Evolutionary conservation across 208 protist species (phyloP), one percentile per base, ranked within the genome.

Genomic region (Leishmania martiniquensis): DNA sequence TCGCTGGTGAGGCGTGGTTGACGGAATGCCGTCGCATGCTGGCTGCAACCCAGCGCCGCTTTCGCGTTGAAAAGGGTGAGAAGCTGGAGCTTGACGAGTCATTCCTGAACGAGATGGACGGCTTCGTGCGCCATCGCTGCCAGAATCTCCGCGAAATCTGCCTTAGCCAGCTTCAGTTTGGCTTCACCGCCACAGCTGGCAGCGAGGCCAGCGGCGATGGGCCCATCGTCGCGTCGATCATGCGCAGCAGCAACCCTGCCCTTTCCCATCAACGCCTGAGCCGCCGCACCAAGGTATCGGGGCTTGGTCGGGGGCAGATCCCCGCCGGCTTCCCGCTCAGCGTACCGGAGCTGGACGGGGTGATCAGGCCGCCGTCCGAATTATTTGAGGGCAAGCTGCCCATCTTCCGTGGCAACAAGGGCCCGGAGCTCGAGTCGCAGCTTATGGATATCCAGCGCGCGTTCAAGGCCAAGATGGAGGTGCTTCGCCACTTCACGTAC

Each of bases 31-130:
- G 89, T 25, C 87, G 90, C 74, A 97, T 97, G 93, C 85, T 98
- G 63, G 81, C 72, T 37, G 96, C 94, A 22, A 98, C 94, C 39
- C 80, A 81, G 22, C 87, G 89, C 42, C 88, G 92, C 59, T 97
- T 97, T 68, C 85, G 88, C 34, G 37, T 89, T 44, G 95, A 98
- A 85, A 92, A 87, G 59, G 89, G 92, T 37, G 92, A 97, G 83
- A 94, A 98, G 77, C 86, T 99, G 32, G 97, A 99, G 66, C 81
- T 98, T 42, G 95, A 97, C 76, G 97, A 98, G 54, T 93, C 87
- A 17, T 98, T 99, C 70, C 92, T 99, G 67, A 98, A 98, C 76
- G 98, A 99, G 81, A 99, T 99, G 84, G 97, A 99, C 76, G 98
- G 98, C 72, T 99, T 99, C 75, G 94, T 99, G 62, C 93, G 98